Percentiles rank a stretch among this genome's conserved stretches.
Conservation (phyloP, 1,284 basidiomycete genomes). For the Chalciporus piperatoides region DNA sequence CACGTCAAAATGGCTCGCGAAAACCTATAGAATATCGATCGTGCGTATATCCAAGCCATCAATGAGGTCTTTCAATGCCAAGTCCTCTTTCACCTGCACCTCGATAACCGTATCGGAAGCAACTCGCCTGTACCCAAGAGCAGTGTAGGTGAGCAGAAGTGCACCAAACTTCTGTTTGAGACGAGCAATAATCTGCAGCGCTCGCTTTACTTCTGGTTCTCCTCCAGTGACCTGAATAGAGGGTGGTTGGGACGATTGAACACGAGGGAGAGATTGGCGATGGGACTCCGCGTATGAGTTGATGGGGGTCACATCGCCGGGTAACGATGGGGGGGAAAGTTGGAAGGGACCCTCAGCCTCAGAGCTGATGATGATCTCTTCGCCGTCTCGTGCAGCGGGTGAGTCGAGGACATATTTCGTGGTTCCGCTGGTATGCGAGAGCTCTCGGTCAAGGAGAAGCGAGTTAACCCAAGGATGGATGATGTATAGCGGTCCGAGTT, state of each 20-base stretch:
- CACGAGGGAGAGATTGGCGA: no score
- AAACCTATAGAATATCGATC: no score
- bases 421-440: no score
- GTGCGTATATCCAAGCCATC: no score
- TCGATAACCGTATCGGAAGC: not conserved
- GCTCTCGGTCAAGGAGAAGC: not conserved
- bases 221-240: no score
- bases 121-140: not conserved
- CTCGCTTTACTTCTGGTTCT: not conserved
- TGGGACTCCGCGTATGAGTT: not conserved
- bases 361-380: not conserved
- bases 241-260: no score
- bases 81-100: not conserved
- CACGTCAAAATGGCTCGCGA: no score
- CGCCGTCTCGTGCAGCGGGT: no score
- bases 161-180: not conserved
- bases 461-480: constrained; percentile 1
- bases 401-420: not conserved
- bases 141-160: not conserved
- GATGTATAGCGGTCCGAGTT: not conserved
- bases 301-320: no score
- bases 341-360: not conserved
- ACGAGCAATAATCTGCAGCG: not conserved
- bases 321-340: no score
- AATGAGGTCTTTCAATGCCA: no score